These are phyloP conservation scores for Dendrocalamus sinicus DNA, from an alignment of 176 grass and related monocot species.

Conservation along the genomic window DNA sequence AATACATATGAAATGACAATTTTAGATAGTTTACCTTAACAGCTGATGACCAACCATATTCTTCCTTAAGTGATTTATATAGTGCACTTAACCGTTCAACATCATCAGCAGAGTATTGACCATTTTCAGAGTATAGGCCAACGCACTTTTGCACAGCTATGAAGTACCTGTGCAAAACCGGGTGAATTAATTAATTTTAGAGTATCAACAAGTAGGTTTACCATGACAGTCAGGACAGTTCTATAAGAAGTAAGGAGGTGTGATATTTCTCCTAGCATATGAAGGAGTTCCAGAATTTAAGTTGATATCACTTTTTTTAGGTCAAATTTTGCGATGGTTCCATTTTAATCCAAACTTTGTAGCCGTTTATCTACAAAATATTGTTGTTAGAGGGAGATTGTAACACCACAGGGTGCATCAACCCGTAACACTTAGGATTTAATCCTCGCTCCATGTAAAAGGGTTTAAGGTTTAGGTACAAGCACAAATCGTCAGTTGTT, in stretches of 20 bases:
- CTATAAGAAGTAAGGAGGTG: neutral
- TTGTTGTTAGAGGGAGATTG: conserved; percentile 12
- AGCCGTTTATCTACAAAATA: neutral
- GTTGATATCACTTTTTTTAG: conserved; percentile 1
- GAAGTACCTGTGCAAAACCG: conserved; percentile 70
- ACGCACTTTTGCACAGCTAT: conserved; percentile 92
- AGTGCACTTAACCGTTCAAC: conserved; percentile 70
- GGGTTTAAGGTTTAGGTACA: neutral
- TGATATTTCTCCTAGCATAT: conserved; percentile 6
- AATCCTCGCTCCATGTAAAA: neutral
- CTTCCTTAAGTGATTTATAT: conserved; percentile 82
- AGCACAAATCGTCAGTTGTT: neutral
- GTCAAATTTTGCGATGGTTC: neutral
- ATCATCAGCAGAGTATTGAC: conserved; percentile 74
- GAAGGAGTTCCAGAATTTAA: conserved; percentile 29
- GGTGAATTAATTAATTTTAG: conserved; percentile 12
- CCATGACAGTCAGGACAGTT: conserved; percentile 16
- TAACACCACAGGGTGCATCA: conserved; percentile 9
- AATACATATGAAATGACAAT: conserved; percentile 2
- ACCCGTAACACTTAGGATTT: neutral
- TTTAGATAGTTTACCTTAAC: conserved; percentile 74
- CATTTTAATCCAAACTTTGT: conserved; percentile 4
- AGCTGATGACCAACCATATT: conserved; percentile 93
- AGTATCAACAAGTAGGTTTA: conserved; percentile 21
- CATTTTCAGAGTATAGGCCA: conserved; percentile 81